Evolutionary conservation across 805 yeast species (phyloP).

Genomic region (Kuraishia cidri): DNA sequence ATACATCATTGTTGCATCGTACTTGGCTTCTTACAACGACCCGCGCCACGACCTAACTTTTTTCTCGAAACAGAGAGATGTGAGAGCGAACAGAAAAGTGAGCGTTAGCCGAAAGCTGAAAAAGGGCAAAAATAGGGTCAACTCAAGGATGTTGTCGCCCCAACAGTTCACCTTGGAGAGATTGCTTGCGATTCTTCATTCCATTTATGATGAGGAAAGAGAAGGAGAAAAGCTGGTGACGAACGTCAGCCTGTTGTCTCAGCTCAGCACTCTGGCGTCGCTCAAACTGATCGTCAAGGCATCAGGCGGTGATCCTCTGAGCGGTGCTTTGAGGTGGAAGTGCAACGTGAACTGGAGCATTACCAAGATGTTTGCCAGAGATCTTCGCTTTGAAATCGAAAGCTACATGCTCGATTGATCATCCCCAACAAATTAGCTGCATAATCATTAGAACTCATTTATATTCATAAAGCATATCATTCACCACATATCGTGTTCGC

Average conservation of each 20-base stretch:
- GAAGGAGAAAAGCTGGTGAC: conserved; percentile 19
- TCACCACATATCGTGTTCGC: conserved; percentile 19
- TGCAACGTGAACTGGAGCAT: conserved; percentile 66
- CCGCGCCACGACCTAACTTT: conserved; percentile 58
- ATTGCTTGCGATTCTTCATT: conserved; percentile 67
- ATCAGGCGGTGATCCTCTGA: conserved; percentile 33
- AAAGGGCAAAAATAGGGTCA: conserved; percentile 36
- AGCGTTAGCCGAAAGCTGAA: conserved; percentile 16
- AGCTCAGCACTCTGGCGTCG: conserved; percentile 24
- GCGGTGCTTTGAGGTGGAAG: conserved; percentile 69
- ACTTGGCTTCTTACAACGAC: conserved; percentile 71
- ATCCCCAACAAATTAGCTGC: too few species aligned
- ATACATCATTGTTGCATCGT: conserved; percentile 72
- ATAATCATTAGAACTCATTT: too few species aligned
- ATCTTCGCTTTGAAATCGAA: conserved; percentile 56
- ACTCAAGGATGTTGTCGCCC: conserved; percentile 60
- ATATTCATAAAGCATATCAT: conserved; percentile 3
- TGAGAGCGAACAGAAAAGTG: conserved; percentile 27
- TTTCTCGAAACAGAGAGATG: conserved; percentile 56
- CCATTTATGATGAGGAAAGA: conserved; percentile 43
- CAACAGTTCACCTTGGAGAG: conserved; percentile 73
- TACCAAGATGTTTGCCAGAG: conserved; percentile 50
- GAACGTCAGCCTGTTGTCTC: conserved; percentile 26
- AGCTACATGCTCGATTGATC: conserved; percentile 35
- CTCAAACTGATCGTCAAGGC: conserved; percentile 17